phyloP scores from a whole-genome alignment of 192 early-diverging fungal species.

The Rhizoclosmatium sp. region DNA sequence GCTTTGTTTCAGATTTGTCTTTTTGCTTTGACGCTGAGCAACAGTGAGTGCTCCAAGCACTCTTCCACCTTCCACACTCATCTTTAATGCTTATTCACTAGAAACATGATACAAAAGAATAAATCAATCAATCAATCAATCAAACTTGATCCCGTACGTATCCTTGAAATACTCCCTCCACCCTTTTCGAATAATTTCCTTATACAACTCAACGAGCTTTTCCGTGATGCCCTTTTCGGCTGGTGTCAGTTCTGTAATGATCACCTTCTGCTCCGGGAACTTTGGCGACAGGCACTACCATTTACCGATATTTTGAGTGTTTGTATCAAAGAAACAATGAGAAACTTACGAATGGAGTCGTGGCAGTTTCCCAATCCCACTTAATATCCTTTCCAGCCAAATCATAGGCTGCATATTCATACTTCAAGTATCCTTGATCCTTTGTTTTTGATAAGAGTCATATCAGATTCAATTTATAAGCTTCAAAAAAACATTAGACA shows the following conservation, averaged over 20 bases:
- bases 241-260: constrained; percentile 11
- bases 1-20: too few species aligned
- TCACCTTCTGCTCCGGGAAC: constrained; percentile 19
- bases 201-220: constrained; percentile 30
- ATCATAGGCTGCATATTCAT: constrained; percentile 24
- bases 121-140: neutral
- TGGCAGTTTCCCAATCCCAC: constrained; percentile 50
- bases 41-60: too few species aligned
- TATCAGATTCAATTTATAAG: too few species aligned
- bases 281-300: constrained; percentile 35
- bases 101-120: too few species aligned
- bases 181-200: constrained; percentile 14
- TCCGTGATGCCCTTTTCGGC: neutral
- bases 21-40: too few species aligned
- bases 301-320: too few species aligned
- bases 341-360: constrained; percentile 33
- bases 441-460: too few species aligned
- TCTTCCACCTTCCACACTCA: too few species aligned
- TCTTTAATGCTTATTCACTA: too few species aligned
- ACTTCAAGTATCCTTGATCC: constrained; percentile 10
- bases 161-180: constrained; percentile 21
- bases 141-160: neutral
- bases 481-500: too few species aligned
- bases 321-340: too few species aligned
- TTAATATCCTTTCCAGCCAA: constrained; percentile 24